Evolutionary conservation across 2,329 filamentous ascomycete species (phyloP).

Genomic region (Fusarium sp.): DNA sequence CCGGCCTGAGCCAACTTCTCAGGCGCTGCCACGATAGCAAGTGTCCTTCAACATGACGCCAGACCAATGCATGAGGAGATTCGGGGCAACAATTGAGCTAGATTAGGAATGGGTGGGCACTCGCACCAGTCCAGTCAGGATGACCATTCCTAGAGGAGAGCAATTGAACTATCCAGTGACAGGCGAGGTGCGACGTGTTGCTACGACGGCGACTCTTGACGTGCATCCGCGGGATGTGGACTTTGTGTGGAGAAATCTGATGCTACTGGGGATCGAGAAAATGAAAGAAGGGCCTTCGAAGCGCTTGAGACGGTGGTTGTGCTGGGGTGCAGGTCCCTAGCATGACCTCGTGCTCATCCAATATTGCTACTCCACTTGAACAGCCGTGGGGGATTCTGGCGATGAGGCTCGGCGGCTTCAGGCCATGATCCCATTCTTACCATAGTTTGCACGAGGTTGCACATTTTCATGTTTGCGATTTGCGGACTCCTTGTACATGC

Average conservation of each 20-base stretch:
- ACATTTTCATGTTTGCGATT: not conserved
- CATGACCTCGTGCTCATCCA: slow-evolving; percentile 20
- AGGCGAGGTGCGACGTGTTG: slow-evolving; percentile 42
- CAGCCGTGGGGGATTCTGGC: slow-evolving; percentile 8
- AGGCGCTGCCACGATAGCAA: slow-evolving; percentile 55
- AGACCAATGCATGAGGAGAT: slow-evolving; percentile 40
- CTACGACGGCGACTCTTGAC: slow-evolving; percentile 37
- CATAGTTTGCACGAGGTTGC: slow-evolving; percentile 16
- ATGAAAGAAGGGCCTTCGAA: slow-evolving; percentile 20
- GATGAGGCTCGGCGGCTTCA: slow-evolving; percentile 35
- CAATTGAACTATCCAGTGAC: slow-evolving; percentile 35
- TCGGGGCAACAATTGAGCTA: slow-evolving; percentile 38
- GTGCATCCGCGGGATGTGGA: slow-evolving; percentile 40
- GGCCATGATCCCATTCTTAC: slow-evolving; percentile 27
- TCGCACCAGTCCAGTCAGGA: slow-evolving; percentile 42
- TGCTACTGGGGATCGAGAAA: slow-evolving; percentile 35
- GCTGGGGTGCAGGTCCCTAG: slow-evolving; percentile 34
- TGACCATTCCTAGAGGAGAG: slow-evolving; percentile 22
- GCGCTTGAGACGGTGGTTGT: slow-evolving; percentile 31
- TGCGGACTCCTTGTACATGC: slow-evolving; percentile 3
- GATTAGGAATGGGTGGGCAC: slow-evolving; percentile 44
- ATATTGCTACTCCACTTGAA: slow-evolving; percentile 23
- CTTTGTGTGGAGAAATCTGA: slow-evolving; percentile 39
- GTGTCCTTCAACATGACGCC: slow-evolving; percentile 46
- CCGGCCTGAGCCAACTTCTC: slow-evolving; percentile 43